Evolutionary conservation across 129 eudicot species (phyloP), one percentile per base, ranked within the genome.

Genomic region (Dittrichia graveolens): DNA sequence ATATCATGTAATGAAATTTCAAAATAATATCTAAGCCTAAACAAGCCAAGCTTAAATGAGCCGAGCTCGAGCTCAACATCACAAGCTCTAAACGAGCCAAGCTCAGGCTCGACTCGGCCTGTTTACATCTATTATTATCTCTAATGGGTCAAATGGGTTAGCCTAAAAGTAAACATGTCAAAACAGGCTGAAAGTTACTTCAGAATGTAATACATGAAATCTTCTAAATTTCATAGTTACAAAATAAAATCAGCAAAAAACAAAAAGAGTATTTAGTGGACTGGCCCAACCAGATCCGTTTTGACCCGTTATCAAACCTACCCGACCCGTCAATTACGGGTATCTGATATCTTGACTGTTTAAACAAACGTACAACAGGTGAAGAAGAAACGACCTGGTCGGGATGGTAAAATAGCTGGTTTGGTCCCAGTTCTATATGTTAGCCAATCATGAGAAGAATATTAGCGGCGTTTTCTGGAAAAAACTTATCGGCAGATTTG

Each of bases 361-460:
- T 31, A 34, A 41, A 50, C 40, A 57, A 41, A 50, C 35, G 57
- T 35, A 55, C 67, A 69, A 61, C 88, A 94, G 98, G 98, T 94
- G 60, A 94, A 80, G 91, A 94, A 94, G 65, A 94, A 87, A 56
- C 92, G 96, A 3, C 91, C 96, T 1, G 96, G 95, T 4, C 79
- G 96, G 79, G 98, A 94, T 82, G 98, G 98, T 43, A 94, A 94
- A 82, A 71, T 83, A 83, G 96, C 98, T 16, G 98, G 98, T 34
- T 85, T 94, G 8, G 98, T 94, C 61, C 98, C 98, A 37, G 96
- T 94, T 62, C 78, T 94, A 12, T 94, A 94, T 81, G 95, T 87
- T 74, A 90, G 79, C 75, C 95, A 88, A 50, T 85, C 96, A 49
- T 93, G 82, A 87, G 38, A 40, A 48, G 77, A 6, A 39, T 24